Conservation (phyloP, 129 eudicot species). For the Escallonia herrerae region DNA sequence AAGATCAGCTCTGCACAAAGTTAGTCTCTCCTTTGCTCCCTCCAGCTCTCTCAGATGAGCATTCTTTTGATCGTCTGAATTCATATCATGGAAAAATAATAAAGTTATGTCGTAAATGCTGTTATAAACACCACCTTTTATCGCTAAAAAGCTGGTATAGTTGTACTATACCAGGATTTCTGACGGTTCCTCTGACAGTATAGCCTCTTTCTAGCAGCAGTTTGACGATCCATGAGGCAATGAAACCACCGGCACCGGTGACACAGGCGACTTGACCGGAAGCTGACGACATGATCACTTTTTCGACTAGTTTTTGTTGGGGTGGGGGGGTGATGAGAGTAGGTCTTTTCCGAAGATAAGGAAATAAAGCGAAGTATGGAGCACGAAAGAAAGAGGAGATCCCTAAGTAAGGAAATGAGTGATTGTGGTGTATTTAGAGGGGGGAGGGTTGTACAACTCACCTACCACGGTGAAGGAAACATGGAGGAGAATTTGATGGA, state of each 20-base stretch:
- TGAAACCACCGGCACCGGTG: slow-evolving; percentile 99
- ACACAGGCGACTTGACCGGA: slow-evolving; percentile 65
- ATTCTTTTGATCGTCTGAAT: slow-evolving; percentile 80
- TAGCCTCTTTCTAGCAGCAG: slow-evolving; percentile 81
- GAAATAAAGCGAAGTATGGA: not conserved
- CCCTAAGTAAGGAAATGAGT: not conserved
- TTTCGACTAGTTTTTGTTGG: slow-evolving; percentile 1
- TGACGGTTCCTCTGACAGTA: slow-evolving; percentile 75
- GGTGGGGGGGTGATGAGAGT: not conserved
- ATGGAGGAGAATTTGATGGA: not conserved
- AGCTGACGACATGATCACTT: slow-evolving; percentile 47
- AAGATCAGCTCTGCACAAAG: slow-evolving; percentile 81
- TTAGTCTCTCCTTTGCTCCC: slow-evolving; percentile 87
- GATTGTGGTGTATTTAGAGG: slow-evolving; percentile 4
- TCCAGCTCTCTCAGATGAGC: slow-evolving; percentile 74
- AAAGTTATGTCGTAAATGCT: not conserved
- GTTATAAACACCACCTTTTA: not conserved
- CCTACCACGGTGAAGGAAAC: slow-evolving; percentile 6
- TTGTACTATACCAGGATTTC: slow-evolving; percentile 66
- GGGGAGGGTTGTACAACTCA: not conserved
- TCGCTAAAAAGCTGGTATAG: not conserved
- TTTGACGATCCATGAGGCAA: slow-evolving; percentile 97
- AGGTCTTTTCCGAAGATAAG: not conserved
- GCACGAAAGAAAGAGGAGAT: not conserved
- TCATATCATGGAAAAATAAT: slow-evolving; percentile 1